Evolutionary conservation across 1,284 basidiomycete genomes (phyloP).

Genomic region (Singerocomus rubriflavus): DNA sequence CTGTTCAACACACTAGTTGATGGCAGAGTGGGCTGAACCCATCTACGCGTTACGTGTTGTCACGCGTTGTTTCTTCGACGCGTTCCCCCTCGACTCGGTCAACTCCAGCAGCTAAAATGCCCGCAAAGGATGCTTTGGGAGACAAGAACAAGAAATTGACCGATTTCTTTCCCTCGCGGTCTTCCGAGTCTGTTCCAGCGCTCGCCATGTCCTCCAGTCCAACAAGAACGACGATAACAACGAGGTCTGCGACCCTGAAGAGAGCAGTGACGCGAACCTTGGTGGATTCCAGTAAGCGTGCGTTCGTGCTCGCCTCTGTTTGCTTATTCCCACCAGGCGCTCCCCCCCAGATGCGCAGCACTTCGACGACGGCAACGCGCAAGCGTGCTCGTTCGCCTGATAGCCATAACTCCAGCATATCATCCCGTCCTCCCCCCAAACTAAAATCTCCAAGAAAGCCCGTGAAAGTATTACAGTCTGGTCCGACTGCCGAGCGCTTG

Average conservation of each 20-base stretch:
- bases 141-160: conserved; percentile 25
- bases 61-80: conserved; percentile 10
- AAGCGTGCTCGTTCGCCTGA: conserved; percentile 33
- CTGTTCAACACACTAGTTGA: neutral
- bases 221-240: neutral
- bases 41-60: conserved; percentile 7
- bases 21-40: no score
- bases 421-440: conserved; percentile 10
- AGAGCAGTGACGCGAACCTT: conserved; percentile 11
- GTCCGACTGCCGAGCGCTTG: conserved; percentile 3
- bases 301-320: neutral
- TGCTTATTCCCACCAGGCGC: conserved; percentile 16
- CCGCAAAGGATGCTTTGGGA: conserved; percentile 9
- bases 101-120: conserved; percentile 18
- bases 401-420: neutral
- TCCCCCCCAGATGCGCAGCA: conserved; percentile 5
- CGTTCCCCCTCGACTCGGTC: neutral
- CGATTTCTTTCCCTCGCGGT: conserved; percentile 27
- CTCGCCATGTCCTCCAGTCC: conserved; percentile 3
- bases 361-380: conserved; percentile 18
- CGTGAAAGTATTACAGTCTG: conserved; percentile 8
- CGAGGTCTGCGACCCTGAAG: conserved; percentile 12
- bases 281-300: conserved; percentile 12
- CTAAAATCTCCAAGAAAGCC: conserved; percentile 14
- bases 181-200: conserved; percentile 3